Base-by-base conservation (phyloP, 805 yeast species). In the Groenewaldozyma tartarivorans region DNA sequence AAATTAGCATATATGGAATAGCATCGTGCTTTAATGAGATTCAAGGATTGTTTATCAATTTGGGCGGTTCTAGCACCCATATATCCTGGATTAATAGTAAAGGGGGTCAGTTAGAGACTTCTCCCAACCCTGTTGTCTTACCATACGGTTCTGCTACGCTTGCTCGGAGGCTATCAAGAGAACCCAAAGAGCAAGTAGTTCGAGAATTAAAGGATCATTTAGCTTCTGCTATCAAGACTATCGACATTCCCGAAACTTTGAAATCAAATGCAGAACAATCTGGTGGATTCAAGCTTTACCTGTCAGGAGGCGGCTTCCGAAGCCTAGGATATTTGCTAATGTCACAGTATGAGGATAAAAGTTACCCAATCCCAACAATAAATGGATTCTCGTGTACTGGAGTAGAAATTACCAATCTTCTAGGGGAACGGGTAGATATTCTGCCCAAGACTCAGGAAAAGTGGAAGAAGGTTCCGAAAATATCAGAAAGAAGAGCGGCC, bases 61-160 rank as follows among this genome's bases (percentile, higher is more conserved):
- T 81, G 37, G 86, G 87, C 5, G 86, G 86, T 22, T 84, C 84
- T 0, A 69, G 77, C 4, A 69, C 79, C 1, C 85, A 79, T 47
- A 51, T 81, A 29, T 77, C 82, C 32, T 81, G 90, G 87, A 74
- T 81, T 16, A 66, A 67, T 44, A 71, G 78, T 31, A 58, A 62
- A 21, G 66, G 68, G 38, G 86, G 85, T 4, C 71, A 69, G 43
- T 67, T 79, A 20, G 61, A 62, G 42, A 68, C 74, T 48, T 74
- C 81, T 21, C 63, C 67, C 5, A 67, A 66, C 13, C 82, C 86
- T 0, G 76, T 77, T 2, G 72, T 79, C 2, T 58, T 80, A 35
- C 87, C 87, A 1, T 81, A 76, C 54, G 90, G 90, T 16, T 82
- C 86, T 1, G 84, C 81, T 20, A 78, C 79, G 1, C 58, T 81